Conservation (phyloP, 352 stramenopile species). For the Phytophthora brassicae region DNA sequence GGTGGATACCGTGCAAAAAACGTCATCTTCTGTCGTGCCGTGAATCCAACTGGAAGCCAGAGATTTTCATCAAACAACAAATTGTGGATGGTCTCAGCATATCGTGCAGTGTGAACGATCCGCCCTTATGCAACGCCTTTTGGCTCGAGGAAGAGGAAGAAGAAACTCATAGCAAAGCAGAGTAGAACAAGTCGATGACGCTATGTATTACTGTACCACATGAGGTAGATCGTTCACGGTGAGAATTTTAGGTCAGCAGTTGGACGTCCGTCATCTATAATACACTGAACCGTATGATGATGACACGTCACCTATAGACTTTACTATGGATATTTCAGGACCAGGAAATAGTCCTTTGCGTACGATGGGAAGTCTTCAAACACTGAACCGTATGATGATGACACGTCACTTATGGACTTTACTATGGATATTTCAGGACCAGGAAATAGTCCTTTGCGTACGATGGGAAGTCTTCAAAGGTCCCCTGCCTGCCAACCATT, state of each 20-base stretch:
- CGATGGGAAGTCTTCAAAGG: constrained; percentile 8
- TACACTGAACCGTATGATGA: too few relatives aligned
- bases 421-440: constrained; percentile 7
- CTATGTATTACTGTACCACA: too few relatives aligned
- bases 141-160: neutral
- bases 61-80: too few relatives aligned
- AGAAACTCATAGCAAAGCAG: too few relatives aligned
- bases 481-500: constrained; percentile 17
- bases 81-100: constrained; percentile 25
- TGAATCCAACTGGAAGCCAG: too few relatives aligned
- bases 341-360: constrained; percentile 12
- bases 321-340: constrained; percentile 6
- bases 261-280: too few relatives aligned
- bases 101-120: constrained; percentile 15
- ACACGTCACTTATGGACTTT: neutral
- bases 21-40: neutral
- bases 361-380: constrained; percentile 15
- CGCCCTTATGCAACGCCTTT: neutral
- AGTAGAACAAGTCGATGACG: too few relatives aligned
- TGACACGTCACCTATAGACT: neutral
- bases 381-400: too few relatives aligned
- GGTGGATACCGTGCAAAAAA: neutral
- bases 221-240: too few relatives aligned
- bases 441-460: constrained; percentile 16
- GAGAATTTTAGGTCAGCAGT: too few relatives aligned